Percentiles rank a stretch among this genome's conserved stretches.
phyloP scores from a whole-genome alignment of 2,329 filamentous ascomycete species.

The Lachnellula suecica region DNA sequence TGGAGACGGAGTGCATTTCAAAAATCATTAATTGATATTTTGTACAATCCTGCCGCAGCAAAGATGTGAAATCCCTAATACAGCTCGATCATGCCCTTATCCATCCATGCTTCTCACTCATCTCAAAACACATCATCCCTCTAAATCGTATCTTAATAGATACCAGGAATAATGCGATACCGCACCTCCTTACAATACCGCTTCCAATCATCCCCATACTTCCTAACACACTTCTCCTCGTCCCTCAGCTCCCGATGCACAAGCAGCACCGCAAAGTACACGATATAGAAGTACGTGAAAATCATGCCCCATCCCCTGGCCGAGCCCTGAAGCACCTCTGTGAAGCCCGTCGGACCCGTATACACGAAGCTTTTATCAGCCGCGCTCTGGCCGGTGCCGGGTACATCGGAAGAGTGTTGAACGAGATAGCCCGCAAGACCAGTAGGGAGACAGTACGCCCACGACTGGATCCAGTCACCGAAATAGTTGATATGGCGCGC shows the following conservation, averaged over 20 bases:
- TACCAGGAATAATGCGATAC: constrained; percentile 70
- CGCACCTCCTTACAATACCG: constrained; percentile 80
- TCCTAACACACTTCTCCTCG: constrained; percentile 85
- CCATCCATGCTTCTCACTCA: too few relatives aligned
- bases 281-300: constrained; percentile 90
- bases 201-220: constrained; percentile 93
- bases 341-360: constrained; percentile 53
- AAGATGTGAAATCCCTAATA: too few relatives aligned
- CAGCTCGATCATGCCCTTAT: too few relatives aligned
- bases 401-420: constrained; percentile 44
- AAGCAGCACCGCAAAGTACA: constrained; percentile 87
- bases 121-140: too few relatives aligned
- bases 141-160: constrained; percentile 66
- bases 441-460: constrained; percentile 86
- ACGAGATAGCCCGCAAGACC: constrained; percentile 81
- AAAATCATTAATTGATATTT: too few relatives aligned
- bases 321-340: constrained; percentile 68
- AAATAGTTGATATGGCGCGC: constrained; percentile 95
- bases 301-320: constrained; percentile 82
- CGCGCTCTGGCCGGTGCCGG: constrained; percentile 49
- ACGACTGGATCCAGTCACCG: constrained; percentile 92
- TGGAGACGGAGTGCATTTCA: too few relatives aligned
- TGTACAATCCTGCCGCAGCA: too few relatives aligned
- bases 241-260: constrained; percentile 85
- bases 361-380: constrained; percentile 51